Conservation (phyloP, 2,329 filamentous ascomycete genomes). For the Colletotrichum gloeosporioides region DNA sequence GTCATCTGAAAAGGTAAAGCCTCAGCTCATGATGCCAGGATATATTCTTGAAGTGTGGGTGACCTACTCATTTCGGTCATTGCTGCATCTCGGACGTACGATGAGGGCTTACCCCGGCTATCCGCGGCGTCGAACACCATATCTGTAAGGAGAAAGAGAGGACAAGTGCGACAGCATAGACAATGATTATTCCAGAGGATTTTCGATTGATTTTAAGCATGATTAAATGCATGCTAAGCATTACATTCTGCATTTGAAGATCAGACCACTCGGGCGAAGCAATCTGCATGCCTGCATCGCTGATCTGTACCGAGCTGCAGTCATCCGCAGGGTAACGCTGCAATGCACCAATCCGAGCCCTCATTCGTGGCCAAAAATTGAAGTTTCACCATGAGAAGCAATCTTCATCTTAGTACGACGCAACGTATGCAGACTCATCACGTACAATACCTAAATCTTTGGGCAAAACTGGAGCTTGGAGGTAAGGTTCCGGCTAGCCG, state of each 20-base stretch:
- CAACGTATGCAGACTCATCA: neutral
- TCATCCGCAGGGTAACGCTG: neutral
- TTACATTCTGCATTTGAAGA: neutral
- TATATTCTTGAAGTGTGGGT: fast-evolving
- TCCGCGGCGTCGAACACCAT: neutral
- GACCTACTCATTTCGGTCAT: neutral
- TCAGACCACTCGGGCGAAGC: neutral
- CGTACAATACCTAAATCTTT: neutral
- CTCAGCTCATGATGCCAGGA: fast-evolving
- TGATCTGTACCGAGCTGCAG: neutral
- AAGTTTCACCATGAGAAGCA: neutral
- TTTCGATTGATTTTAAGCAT: neutral
- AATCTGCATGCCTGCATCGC: neutral
- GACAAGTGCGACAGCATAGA: fast-evolving
- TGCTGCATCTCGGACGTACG: neutral
- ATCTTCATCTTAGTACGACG: neutral
- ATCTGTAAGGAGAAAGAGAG: fast-evolving
- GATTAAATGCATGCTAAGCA: fast-evolving
- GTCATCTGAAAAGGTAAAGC: fast-evolving
- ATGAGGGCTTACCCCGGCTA: fast-evolving
- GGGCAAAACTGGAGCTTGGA: neutral
- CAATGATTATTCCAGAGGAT: neutral
- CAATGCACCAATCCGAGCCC: neutral
- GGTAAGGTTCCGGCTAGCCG: neutral
- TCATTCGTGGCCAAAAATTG: neutral